A percentile compares a stretch with the other conserved stretches of the same genome.
Conservation (phyloP, 2,329 filamentous ascomycete species). For the Fonsecaea multimorphosa region DNA sequence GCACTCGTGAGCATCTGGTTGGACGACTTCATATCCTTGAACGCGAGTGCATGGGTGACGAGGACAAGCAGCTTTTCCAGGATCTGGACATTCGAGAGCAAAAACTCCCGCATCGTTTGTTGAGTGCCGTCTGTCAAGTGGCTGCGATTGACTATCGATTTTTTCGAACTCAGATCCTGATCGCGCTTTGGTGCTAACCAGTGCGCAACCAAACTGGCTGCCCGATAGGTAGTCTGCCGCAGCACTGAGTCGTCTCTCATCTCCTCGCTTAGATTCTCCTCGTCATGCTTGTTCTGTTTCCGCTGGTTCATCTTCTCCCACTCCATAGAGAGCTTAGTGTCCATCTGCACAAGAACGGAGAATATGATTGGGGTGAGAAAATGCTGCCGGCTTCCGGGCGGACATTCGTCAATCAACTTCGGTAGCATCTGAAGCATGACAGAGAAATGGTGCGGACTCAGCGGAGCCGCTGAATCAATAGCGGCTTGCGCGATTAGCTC, state of each 20-base stretch:
- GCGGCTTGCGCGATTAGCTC: constrained; percentile 81
- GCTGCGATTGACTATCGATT: constrained; percentile 37
- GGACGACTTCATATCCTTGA: constrained; percentile 88
- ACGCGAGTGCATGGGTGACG: constrained; percentile 85
- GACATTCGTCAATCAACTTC: constrained; percentile 90
- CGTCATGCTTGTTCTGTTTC: constrained; percentile 64
- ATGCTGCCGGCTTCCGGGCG: constrained; percentile 73
- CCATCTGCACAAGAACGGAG: constrained; percentile 82
- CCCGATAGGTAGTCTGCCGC: constrained; percentile 87
- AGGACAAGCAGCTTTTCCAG: constrained; percentile 90
- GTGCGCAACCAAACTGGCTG: constrained; percentile 88
- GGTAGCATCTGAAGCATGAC: constrained; percentile 89
- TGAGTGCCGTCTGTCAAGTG: constrained; percentile 43
- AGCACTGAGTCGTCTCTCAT: constrained; percentile 98
- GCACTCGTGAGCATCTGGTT: constrained; percentile 86
- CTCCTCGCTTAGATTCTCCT: constrained; percentile 85
- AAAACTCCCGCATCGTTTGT: constrained; percentile 73
- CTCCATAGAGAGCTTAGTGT: constrained; percentile 82
- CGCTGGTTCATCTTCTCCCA: constrained; percentile 76
- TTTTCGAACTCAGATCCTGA: constrained; percentile 55
- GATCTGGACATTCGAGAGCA: constrained; percentile 76
- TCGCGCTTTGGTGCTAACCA: constrained; percentile 76
- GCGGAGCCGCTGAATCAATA: constrained; percentile 77
- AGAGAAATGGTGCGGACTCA: constrained; percentile 92
- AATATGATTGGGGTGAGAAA: constrained; percentile 86